A percentile compares a stretch with the other conserved stretches of the same genome.
Conservation (phyloP, 2,329 filamentous ascomycete species). For the Thelonectria olida region DNA sequence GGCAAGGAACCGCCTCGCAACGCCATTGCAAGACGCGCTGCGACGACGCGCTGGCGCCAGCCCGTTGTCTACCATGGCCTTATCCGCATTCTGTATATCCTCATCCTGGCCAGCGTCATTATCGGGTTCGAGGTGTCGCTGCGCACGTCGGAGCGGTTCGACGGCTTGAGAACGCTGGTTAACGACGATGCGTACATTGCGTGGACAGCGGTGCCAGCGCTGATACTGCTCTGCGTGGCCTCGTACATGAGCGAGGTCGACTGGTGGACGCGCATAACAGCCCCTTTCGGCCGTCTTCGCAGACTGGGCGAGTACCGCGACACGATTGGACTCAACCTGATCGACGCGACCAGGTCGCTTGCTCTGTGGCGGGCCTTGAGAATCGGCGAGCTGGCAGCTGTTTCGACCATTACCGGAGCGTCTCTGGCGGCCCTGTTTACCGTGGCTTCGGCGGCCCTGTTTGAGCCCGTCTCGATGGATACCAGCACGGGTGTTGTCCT, state of each 20-base stretch:
- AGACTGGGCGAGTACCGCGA: constrained; percentile 39
- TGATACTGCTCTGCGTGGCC: constrained; percentile 41
- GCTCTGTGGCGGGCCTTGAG: constrained; percentile 40
- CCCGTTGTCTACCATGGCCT: constrained; percentile 42
- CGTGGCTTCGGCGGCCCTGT: constrained; percentile 45
- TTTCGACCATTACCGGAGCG: constrained; percentile 39
- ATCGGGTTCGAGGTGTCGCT: constrained; percentile 47
- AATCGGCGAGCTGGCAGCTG: constrained; percentile 40
- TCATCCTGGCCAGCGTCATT: constrained; percentile 43
- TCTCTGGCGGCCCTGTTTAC: constrained; percentile 43
- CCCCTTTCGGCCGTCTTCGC: constrained; percentile 45
- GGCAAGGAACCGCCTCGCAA: constrained; percentile 33
- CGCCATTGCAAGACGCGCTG: constrained; percentile 24
- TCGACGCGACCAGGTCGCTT: constrained; percentile 42
- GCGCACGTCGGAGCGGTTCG: constrained; percentile 39
- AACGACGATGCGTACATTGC: constrained; percentile 43
- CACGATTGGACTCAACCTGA: constrained; percentile 44
- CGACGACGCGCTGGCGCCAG: constrained; percentile 42
- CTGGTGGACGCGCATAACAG: constrained; percentile 44
- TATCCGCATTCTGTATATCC: constrained; percentile 38
- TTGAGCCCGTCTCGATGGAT: constrained; percentile 41
- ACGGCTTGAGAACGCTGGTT: constrained; percentile 43
- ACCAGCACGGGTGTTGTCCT: constrained; percentile 35
- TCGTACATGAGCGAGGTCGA: constrained; percentile 45
- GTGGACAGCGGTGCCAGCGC: constrained; percentile 47